Base-by-base conservation (phyloP, 1,284 basidiomycete species). In the Cutaneotrichosporon mucoides region DNA sequence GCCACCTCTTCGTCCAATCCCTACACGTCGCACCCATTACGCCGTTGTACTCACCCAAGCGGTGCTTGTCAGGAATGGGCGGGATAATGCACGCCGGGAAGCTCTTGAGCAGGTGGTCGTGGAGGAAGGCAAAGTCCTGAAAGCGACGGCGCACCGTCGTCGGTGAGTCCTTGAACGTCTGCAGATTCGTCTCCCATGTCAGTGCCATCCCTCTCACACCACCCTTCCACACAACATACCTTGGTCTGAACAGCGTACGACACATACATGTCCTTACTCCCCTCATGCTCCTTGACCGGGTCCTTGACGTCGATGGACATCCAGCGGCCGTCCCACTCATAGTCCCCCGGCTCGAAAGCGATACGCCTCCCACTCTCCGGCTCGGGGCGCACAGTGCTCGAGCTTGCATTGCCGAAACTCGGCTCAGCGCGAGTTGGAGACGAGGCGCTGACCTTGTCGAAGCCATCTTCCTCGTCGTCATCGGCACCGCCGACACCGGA, bases 51-150 rank as follows among this genome's bases (percentile, higher is more conserved):
- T 61, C 66, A 96, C 92, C 92, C 71, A 97, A 79, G 57, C 96
- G 84, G 73, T 98, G 95, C 79, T 99, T 99, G 78, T 94, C 94
- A 4, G 95, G 96, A 53, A 99, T 82, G 6, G 92, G 91, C 33
- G 95, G 93, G 0, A 99, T 90, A 16, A 99, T 91, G 70, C 92
- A 95, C 57, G 95, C 96, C 3, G 93, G 93, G 72, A 98, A 99
- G 77, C 94, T 89, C 79, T 88, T 88, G 16, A 86, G 84, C 38
- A 99, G 85, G 70, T 96, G 86, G 53, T 96, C 88, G 62, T 90
- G 83, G 42, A 99, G 81, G 75, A 99, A 99, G 41, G 90, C 89
- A 78, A 99, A 99, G 79, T 99, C 96, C 72, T 95, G 91, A 80
- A 96, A 99, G 33, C 95, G 85, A 62, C 95, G 84, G 56, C 95